Percentiles rank a stretch among this genome's conserved stretches.
Evolutionary conservation across 495 filamentous ascomycete genomes (phyloP).

Genomic region (Penicillium parvum): DNA sequence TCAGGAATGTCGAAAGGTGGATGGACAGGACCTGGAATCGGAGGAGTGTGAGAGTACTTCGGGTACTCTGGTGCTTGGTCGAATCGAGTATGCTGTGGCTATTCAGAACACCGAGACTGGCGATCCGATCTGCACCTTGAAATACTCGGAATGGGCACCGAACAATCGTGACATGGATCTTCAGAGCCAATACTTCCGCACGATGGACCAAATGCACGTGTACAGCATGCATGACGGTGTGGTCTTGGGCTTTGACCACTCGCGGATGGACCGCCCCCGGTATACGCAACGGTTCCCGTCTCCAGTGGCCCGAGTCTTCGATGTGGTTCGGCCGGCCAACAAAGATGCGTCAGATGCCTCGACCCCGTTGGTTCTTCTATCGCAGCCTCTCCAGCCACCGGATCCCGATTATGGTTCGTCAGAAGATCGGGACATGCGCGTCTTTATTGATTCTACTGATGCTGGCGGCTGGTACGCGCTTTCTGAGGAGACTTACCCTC

Average conservation of each 20-base stretch:
- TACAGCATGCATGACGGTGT: constrained; percentile 84
- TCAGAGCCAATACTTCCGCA: constrained; percentile 68
- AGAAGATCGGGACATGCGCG: constrained; percentile 56
- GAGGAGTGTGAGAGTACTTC: constrained; percentile 69
- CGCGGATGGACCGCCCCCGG: constrained; percentile 47
- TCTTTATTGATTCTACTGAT: constrained; percentile 85
- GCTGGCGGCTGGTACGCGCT: constrained; percentile 90
- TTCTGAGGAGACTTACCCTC: constrained; percentile 79
- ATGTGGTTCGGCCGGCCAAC: constrained; percentile 70
- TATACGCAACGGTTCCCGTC: constrained; percentile 69
- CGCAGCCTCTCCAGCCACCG: constrained; percentile 73
- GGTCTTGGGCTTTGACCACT: constrained; percentile 74
- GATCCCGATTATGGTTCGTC: constrained; percentile 51
- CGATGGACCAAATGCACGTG: constrained; percentile 85
- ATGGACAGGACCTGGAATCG: constrained; percentile 57
- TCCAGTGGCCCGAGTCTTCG: constrained; percentile 87
- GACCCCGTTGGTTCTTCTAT: constrained; percentile 68
- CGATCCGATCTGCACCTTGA: constrained; percentile 80
- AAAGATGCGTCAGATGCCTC: constrained; percentile 52
- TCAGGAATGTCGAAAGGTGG: constrained; percentile 49
- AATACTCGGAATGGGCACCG: constrained; percentile 90
- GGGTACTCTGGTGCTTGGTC: constrained; percentile 71
- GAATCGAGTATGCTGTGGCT: constrained; percentile 80
- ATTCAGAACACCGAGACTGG: constrained; percentile 75
- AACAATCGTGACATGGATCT: constrained; percentile 91